phyloP scores from a whole-genome alignment of 352 stramenopile genomes.

The Phytophthora pini region DNA sequence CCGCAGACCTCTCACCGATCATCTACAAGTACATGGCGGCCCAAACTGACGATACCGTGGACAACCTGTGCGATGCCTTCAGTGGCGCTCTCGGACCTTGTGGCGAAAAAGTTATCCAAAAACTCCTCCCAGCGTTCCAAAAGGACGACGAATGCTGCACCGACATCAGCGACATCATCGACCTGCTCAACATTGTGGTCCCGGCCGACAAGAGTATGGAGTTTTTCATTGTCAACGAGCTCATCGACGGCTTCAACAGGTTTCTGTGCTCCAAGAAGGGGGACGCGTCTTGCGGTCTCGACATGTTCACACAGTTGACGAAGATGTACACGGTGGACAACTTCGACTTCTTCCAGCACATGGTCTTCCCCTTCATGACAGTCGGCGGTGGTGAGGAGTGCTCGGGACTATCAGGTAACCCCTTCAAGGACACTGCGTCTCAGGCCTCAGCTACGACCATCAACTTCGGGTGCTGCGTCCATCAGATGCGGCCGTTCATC shows the following conservation, averaged over 20 bases:
- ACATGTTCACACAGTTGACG: conserved; percentile 53
- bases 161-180: conserved; percentile 55
- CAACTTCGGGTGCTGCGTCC: conserved; percentile 57
- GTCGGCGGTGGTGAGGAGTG: conserved; percentile 42
- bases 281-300: conserved; percentile 44
- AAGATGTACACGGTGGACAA: conserved; percentile 45
- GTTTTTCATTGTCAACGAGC: conserved; percentile 56
- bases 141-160: conserved; percentile 58
- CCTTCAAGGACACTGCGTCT: conserved; percentile 48
- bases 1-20: conserved; percentile 42
- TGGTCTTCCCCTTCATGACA: conserved; percentile 60
- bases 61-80: conserved; percentile 53
- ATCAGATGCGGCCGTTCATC: conserved; percentile 55
- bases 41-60: conserved; percentile 40
- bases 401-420: conserved; percentile 41
- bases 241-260: conserved; percentile 60
- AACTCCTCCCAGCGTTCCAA: conserved; percentile 39
- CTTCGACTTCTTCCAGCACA: conserved; percentile 56
- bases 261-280: conserved; percentile 54
- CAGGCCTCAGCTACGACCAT: conserved; percentile 39
- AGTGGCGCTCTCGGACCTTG: conserved; percentile 49
- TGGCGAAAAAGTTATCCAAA: conserved; percentile 40
- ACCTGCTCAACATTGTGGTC: conserved; percentile 60
- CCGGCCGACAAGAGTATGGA: conserved; percentile 39
- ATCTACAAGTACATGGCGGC: conserved; percentile 57